Evolutionary conservation across 2,329 filamentous ascomycete genomes (phyloP), one percentile per base, ranked within the genome.

Genomic region (Exophiala sp.): DNA sequence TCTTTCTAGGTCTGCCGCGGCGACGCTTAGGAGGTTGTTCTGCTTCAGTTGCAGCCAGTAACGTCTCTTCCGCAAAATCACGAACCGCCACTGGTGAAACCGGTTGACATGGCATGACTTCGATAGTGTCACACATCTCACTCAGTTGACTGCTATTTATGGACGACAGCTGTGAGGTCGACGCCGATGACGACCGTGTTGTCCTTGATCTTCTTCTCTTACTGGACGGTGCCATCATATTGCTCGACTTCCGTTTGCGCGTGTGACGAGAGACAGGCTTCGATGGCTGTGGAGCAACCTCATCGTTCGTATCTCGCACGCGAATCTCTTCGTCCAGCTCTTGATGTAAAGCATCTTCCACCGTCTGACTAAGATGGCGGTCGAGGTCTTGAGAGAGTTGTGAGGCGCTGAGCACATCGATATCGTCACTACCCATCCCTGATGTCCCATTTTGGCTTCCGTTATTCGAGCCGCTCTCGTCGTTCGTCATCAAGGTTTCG

Each of bases 351-450:
- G 37, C 35, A 37, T n/a, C 39, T 9, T 41, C 40, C 11, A 37
- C 38, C 18, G 39, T 43, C 41, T 52, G 40, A 38, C 45, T 48
- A 10, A 57, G 13, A 22, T 57, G 51, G 35, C 50, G 51, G 16
- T 68, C 68, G 35, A 73, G 58, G 52, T 73, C 70, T 52, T 71
- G 68, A 46, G 68, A 69, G 4, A 73, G 60, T 53, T 73, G 71
- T 16, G 70, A 73, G 9, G 69, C 70, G 48, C 70, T 66, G 50
- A 72, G 68, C 10, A 65, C 63, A 40, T 73, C 70, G 52, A 70
- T 62, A 23, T 72, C 68, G 50, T 72, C 68, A 32, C 65, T 65
- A 40, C 65, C 68, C 11, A 34, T 52, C 37, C 30, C 38, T 39
- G 27, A 23, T n/a, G 9, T 21, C 13, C 16, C 29, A 19, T 7